Conservation (phyloP, 148 eudicot genomes). For the Bassia scoparia region DNA sequence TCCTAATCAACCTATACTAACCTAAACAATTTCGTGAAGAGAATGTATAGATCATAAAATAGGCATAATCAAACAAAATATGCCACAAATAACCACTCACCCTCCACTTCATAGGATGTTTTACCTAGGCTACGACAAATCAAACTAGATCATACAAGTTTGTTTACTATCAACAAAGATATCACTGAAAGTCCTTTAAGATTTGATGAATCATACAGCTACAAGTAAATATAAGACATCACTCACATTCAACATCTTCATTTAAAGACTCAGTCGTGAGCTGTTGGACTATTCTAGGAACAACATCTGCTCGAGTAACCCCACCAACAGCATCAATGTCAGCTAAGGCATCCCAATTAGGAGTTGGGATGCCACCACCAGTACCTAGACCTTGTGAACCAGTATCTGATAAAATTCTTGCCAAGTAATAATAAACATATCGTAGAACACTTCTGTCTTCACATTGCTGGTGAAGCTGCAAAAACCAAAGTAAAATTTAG, state of each 20-base stretch:
- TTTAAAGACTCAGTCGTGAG: slow-evolving; percentile 72
- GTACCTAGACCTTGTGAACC: slow-evolving; percentile 86
- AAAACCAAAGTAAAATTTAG: slow-evolving; percentile 1
- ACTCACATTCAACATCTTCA: slow-evolving; percentile 83
- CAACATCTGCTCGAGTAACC: slow-evolving; percentile 97
- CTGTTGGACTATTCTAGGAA: slow-evolving; percentile 75
- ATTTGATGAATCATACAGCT: neutral
- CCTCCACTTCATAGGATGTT: too few species aligned
- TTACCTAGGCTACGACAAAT: too few species aligned
- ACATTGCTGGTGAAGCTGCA: slow-evolving; percentile 91
- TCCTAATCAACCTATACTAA: too few species aligned
- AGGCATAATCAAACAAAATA: too few species aligned
- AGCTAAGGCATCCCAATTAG: slow-evolving; percentile 99
- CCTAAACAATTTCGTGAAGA: too few species aligned
- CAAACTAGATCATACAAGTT: too few species aligned
- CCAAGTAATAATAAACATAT: slow-evolving; percentile 92
- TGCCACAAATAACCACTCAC: too few species aligned
- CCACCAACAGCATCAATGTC: slow-evolving; percentile 96
- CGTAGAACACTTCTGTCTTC: slow-evolving; percentile 94
- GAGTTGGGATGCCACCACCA: slow-evolving; percentile 99
- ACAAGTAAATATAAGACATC: neutral
- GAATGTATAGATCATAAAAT: too few species aligned
- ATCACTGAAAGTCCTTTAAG: neutral
- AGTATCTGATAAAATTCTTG: slow-evolving; percentile 88
- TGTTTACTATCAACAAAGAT: neutral